Evolutionary conservation across 495 filamentous ascomycete species (phyloP).

Genomic region (Penicillium crystallinum): DNA sequence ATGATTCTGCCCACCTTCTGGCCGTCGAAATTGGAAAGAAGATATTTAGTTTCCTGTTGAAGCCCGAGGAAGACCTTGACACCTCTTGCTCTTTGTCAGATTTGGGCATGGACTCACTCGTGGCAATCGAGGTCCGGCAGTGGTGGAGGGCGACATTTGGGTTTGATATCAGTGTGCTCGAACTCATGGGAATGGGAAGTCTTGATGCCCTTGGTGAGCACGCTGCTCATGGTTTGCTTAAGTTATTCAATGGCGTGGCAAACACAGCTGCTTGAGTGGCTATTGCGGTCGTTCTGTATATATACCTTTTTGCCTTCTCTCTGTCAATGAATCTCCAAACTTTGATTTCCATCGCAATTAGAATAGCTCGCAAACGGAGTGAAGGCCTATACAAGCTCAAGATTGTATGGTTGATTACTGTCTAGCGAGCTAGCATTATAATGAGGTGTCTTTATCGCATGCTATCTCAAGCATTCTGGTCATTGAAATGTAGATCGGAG

Average conservation of each 20-base stretch:
- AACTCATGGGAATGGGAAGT: constrained; percentile 53
- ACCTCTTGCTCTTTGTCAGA: constrained; percentile 30
- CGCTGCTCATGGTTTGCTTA: background rate
- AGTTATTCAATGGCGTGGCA: background rate
- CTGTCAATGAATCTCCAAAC: too few species aligned
- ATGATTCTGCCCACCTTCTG: constrained; percentile 28
- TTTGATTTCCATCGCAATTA: too few species aligned
- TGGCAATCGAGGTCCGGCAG: constrained; percentile 40
- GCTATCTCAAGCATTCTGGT: too few species aligned
- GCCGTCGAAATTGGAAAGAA: constrained; percentile 42
- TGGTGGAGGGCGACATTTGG: constrained; percentile 34
- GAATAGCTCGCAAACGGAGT: too few species aligned
- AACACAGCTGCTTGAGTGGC: background rate
- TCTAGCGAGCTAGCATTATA: too few species aligned
- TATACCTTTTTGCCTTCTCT: too few species aligned
- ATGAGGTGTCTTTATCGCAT: too few species aligned
- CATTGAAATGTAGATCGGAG: too few species aligned
- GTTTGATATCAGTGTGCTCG: constrained; percentile 39
- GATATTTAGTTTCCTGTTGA: constrained; percentile 25
- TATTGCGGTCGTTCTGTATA: too few species aligned
- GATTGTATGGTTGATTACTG: too few species aligned
- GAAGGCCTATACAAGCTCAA: too few species aligned
- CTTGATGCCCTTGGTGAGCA: background rate
- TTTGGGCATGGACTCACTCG: constrained; percentile 41
- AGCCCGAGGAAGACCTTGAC: constrained; percentile 23